Conservation (phyloP, 805 yeast genomes). For the Kuraishia cidri region DNA sequence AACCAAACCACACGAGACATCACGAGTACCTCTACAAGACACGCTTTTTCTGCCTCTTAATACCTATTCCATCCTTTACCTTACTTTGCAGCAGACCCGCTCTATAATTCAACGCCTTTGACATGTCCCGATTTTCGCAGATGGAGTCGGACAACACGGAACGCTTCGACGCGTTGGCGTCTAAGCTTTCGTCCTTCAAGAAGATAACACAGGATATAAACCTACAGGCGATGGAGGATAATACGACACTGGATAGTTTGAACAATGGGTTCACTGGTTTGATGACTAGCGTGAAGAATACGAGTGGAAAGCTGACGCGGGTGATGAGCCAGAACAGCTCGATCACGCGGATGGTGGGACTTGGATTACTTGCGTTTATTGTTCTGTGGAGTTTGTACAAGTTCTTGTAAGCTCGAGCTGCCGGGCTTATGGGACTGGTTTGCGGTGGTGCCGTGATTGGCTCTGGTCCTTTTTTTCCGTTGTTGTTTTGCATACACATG, state of each 20-base stretch:
- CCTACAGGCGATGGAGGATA: slow-evolving; percentile 49
- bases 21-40: too few relatives aligned
- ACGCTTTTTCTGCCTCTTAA: too few relatives aligned
- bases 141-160: slow-evolving; percentile 44
- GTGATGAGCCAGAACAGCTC: slow-evolving; percentile 52
- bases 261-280: slow-evolving; percentile 43
- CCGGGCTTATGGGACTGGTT: too few relatives aligned
- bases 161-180: slow-evolving; percentile 53
- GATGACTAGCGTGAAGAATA: slow-evolving; percentile 35
- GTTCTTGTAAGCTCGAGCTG: slow-evolving; percentile 22
- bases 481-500: too few relatives aligned
- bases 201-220: slow-evolving; percentile 62
- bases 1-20: too few relatives aligned
- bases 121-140: slow-evolving; percentile 21
- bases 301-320: slow-evolving; percentile 43
- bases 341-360: slow-evolving; percentile 48
- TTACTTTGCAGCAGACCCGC: too few relatives aligned
- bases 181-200: slow-evolving; percentile 55
- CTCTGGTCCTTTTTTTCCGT: too few relatives aligned
- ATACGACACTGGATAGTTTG: slow-evolving; percentile 27
- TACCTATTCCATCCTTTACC: too few relatives aligned
- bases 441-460: too few relatives aligned
- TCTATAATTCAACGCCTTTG: too few relatives aligned
- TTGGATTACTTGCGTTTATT: slow-evolving; percentile 45
- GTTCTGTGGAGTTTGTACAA: slow-evolving; percentile 47